These are phyloP conservation scores for Botrytis elliptica DNA, from an alignment of 2,329 filamentous ascomycete genomes.

Conservation along the genomic window DNA sequence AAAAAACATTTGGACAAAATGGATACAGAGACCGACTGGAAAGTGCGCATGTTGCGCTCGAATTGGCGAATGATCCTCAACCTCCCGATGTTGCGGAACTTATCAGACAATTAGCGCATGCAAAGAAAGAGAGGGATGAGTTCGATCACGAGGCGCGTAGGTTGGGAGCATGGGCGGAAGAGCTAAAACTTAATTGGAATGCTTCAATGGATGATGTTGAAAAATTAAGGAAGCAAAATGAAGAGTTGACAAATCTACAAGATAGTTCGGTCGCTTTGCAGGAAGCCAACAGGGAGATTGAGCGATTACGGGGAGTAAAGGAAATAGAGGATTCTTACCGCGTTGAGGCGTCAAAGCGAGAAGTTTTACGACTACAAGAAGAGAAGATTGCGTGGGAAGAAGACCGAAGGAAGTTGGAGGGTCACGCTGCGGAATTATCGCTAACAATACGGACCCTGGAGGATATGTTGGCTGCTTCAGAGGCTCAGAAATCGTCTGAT, in stretches of 20 bases:
- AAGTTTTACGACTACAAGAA: neutral
- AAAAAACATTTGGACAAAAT: neutral
- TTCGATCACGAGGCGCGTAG: neutral
- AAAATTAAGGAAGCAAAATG: neutral
- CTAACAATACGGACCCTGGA: constrained; percentile 10
- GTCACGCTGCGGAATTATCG: neutral
- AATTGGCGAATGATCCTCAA: neutral
- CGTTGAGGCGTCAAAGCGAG: neutral
- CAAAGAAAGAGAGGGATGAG: constrained; percentile 2
- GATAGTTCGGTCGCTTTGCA: neutral
- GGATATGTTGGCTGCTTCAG: neutral
- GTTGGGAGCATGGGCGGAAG: neutral
- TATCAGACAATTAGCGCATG: neutral
- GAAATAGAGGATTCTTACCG: neutral
- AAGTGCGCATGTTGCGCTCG: constrained; percentile 15
- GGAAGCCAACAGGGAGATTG: constrained; percentile 2
- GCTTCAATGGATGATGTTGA: neutral
- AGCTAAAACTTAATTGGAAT: constrained; percentile 1
- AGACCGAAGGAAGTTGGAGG: neutral
- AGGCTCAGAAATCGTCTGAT: neutral
- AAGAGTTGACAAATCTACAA: neutral
- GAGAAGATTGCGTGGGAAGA: constrained; percentile 11
- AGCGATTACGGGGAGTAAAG: neutral
- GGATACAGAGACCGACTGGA: constrained; percentile 7
- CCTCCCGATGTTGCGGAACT: neutral